Evolutionary conservation across 139 green algal species (phyloP), one percentile per base, ranked within the genome.

Genomic region (Tetraselmis chui): DNA sequence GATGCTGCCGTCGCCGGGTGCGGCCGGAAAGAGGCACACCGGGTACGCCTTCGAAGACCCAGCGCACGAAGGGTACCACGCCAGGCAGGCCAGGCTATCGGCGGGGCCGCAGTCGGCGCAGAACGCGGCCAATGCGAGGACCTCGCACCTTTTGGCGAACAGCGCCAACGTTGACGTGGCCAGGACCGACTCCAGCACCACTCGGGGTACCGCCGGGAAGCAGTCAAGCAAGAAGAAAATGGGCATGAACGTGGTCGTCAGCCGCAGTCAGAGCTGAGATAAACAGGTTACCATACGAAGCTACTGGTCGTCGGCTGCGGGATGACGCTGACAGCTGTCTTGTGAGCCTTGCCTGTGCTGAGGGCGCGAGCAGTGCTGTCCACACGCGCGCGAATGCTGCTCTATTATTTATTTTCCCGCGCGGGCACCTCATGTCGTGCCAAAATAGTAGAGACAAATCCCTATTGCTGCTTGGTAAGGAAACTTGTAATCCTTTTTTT

Each of bases 31-130:
- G 31, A 76, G 2, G 23, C 74, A 84, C 76, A 84, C 81, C 1
- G 81, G 81, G 0, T 84, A 32, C 27, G 77, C 75, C 1, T 84
- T 84, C 28, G 75, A 80, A 23, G 23, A 29, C 25, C 81, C 81
- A 32, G 75, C 26, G 26, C 75, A 77, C 32, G 75, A 80, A 28
- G 45, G n/a, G 28, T 84, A 77, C 32, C 26, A 74, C 58, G 81
- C 81, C 45, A 67, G 45, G 18, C 45, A 67, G 18, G 45, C 45
- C 5, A 67, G 45, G 45, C 18, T 67, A 18, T 67, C 45, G 45
- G 18, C 18, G 45, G 45, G 45, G 11, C 45, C 5, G 45, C 45
- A 67, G 45, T 18, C 5, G 45, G 45, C 45, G 45, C 45, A 67
- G 45, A 67, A 18, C 45, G 5, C 45, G 45, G 45, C 45, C 45